Evolutionary conservation across 2,329 filamentous ascomycete genomes (phyloP), one percentile per base, ranked within the genome.

Genomic region (Aureobasidium sp.): DNA sequence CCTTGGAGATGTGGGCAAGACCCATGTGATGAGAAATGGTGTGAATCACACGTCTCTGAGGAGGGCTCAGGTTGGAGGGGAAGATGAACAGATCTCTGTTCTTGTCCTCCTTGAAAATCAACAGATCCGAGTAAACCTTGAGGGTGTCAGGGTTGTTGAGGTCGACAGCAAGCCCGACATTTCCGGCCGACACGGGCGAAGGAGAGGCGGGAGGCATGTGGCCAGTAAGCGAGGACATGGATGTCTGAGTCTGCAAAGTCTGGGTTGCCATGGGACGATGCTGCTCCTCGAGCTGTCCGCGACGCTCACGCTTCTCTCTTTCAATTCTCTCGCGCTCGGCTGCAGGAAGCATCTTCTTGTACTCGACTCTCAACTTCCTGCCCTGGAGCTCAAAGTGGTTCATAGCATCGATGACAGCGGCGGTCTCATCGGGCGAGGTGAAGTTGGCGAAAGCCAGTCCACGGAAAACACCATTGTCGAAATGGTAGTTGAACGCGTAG

Each of bases 401-500:
- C 81, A 99, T 88, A 57, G 87, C 83, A 61, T 96, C 88, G 64
- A 99, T 99, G 53, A 97, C 94, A 53, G 87, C 82, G 13, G 89
- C 88, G 0, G 94, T 99, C 74, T 99, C 94, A 65, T 96, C 89
- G 1, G 94, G 85, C 17, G 90, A 96, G 37, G 94, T 95, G 74
- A 97, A 99, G 76, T 99, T 99, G 71, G 94, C 94, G 77, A 99
- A 99, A 2, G 94, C 94, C 55, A 99, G 79, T 7, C 94, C 94
- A 61, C 94, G 83, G 78, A 99, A 99, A 29, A 99, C 92, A 29
- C 94, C 94, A 69, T 95, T 95, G 72, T 99, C 94, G 71, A 99
- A 99, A 74, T 99, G 94, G 70, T 99, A 97, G 79, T 99, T 99
- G 81, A 99, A 99, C 13, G 94, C 94, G 71, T 99, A 99, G 0